Evolutionary conservation across 345 rosid species (phyloP).

Genomic region (Arabidopsis thaliana): DNA sequence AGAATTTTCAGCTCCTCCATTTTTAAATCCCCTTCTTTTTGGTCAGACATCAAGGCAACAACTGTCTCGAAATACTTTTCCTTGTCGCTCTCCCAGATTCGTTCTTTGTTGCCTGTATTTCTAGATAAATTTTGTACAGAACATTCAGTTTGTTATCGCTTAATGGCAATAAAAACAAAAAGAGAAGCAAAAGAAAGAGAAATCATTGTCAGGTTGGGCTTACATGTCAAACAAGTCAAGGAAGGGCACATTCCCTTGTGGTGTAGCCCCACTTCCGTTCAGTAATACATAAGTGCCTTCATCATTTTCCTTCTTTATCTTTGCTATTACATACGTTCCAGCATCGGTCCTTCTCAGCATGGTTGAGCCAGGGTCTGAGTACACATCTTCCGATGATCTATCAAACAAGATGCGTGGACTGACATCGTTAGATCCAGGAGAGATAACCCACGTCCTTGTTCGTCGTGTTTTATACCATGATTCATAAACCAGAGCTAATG

Average conservation of each 20-base stretch:
- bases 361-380: constrained; percentile 99
- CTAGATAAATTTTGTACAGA: constrained; percentile 58
- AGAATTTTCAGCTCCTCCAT: constrained; percentile 77
- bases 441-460: constrained; percentile 88
- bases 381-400: constrained; percentile 96
- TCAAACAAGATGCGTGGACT: constrained; percentile 84
- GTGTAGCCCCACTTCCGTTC: constrained; percentile 96
- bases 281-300: constrained; percentile 71
- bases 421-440: constrained; percentile 72
- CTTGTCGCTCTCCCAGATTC: constrained; percentile 97
- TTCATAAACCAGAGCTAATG: constrained; percentile 88
- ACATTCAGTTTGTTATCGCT: constrained; percentile 27
- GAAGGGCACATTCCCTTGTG: constrained; percentile 96
- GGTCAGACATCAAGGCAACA: constrained; percentile 94
- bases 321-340: constrained; percentile 90
- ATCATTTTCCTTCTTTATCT: constrained; percentile 71
- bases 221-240: constrained; percentile 97
- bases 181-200: constrained; percentile 2
- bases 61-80: constrained; percentile 85
- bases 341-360: constrained; percentile 82
- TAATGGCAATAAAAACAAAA: constrained; percentile 14
- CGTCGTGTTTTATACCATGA: constrained; percentile 97
- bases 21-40: constrained; percentile 69
- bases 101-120: constrained; percentile 88
- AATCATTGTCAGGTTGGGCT: constrained; percentile 47